These are phyloP conservation scores for Pelargonium myrrhifolium DNA, from an alignment of 441 rosid genomes.

Conservation along the genomic window DNA sequence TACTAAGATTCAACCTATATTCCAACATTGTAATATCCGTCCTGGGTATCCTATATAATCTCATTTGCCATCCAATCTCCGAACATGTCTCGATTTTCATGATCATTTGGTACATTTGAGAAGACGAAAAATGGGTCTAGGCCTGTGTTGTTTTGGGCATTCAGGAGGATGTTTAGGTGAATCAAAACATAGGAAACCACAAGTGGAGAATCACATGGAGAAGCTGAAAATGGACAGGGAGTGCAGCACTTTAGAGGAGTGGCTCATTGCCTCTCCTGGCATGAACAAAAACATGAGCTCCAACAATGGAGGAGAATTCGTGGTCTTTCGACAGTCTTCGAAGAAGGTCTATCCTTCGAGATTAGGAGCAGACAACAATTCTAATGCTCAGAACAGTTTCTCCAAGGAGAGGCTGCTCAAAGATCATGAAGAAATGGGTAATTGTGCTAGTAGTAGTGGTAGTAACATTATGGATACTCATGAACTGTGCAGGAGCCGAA, in stretches of 20 bases:
- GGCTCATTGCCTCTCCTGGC: constrained; percentile 28
- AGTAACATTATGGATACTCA: background rate
- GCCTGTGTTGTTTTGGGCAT: constrained; percentile 1
- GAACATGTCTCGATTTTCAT: background rate
- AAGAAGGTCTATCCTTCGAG: constrained; percentile 23
- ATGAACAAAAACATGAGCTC: constrained; percentile 8
- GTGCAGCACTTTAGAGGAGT: constrained; percentile 24
- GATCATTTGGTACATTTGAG: background rate
- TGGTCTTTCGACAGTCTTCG: constrained; percentile 16
- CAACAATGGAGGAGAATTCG: constrained; percentile 18
- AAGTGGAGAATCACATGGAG: background rate
- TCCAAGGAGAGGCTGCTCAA: constrained; percentile 15
- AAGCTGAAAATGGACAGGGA: background rate
- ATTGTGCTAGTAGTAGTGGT: background rate
- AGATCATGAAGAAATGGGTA: constrained; percentile 7
- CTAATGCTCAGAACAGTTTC: constrained; percentile 11
- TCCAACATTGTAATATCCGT: background rate
- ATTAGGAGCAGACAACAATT: constrained; percentile 7
- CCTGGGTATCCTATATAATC: constrained; percentile 2
- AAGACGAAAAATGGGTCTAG: background rate
- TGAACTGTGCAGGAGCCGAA: background rate
- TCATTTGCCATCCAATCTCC: background rate
- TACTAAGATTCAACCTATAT: background rate
- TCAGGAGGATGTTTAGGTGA: background rate
- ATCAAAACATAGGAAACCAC: background rate